Conservation (phyloP, 2,329 filamentous ascomycete species). For the Sclerotiophoma versabilis region DNA sequence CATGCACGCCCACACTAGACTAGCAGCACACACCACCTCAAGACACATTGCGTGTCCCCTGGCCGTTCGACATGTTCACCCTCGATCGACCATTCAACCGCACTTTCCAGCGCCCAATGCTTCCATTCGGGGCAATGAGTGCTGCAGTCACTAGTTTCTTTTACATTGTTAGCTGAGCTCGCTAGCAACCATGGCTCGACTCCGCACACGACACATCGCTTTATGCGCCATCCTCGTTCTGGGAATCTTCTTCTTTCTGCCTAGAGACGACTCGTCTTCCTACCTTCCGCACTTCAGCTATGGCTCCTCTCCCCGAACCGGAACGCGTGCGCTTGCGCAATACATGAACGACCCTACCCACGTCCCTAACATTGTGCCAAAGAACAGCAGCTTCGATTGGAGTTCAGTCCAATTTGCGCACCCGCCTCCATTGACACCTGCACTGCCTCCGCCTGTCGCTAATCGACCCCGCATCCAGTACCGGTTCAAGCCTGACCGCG, state of each 20-base stretch:
- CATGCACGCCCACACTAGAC: slow-evolving; percentile 6
- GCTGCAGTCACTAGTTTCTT: slow-evolving; percentile 1
- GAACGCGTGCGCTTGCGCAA: slow-evolving; percentile 33
- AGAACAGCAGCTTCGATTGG: slow-evolving; percentile 43
- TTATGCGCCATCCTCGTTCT: slow-evolving; percentile 36
- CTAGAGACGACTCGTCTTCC: slow-evolving; percentile 20
- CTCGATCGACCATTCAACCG: not conserved
- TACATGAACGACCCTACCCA: slow-evolving; percentile 43
- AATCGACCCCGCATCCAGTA: slow-evolving; percentile 47
- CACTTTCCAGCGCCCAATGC: not conserved
- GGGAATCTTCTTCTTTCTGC: slow-evolving; percentile 38
- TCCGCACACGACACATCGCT: slow-evolving; percentile 38
- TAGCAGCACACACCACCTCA: slow-evolving; percentile 13
- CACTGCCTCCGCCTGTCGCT: slow-evolving; percentile 35
- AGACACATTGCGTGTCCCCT: slow-evolving; percentile 17
- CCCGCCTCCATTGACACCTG: slow-evolving; percentile 36
- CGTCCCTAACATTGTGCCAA: slow-evolving; percentile 32
- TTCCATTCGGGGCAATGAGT: slow-evolving; percentile 17
- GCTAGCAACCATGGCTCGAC: slow-evolving; percentile 32
- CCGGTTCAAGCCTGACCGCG: slow-evolving; percentile 29
- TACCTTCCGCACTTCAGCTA: slow-evolving; percentile 8
- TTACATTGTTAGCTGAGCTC: slow-evolving; percentile 13
- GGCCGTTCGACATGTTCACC: slow-evolving; percentile 10
- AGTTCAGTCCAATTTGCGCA: slow-evolving; percentile 38
- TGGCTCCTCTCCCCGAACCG: slow-evolving; percentile 19